These are phyloP conservation scores for Globisporangium parvum DNA, from an alignment of 352 stramenopile species.

Conservation along the genomic window DNA sequence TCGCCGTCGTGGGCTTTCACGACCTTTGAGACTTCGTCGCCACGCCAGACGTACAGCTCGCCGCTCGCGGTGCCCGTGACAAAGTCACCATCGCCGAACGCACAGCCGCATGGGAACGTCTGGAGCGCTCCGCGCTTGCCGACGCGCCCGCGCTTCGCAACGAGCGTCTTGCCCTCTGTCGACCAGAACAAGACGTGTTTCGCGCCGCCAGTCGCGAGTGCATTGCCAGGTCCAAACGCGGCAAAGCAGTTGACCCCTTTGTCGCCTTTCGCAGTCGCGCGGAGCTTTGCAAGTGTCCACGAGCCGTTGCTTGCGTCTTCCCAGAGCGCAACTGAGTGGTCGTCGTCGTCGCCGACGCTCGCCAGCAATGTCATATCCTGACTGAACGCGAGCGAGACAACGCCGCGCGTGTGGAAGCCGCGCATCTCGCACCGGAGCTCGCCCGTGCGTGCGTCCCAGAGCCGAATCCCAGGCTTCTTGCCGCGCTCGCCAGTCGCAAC, in stretches of 20 bases:
- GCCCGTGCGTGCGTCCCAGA: constrained; percentile 83
- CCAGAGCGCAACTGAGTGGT: constrained; percentile 80
- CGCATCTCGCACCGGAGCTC: constrained; percentile 55
- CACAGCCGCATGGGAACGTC: constrained; percentile 37
- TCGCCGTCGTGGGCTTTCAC: constrained; percentile 69
- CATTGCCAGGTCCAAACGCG: constrained; percentile 24
- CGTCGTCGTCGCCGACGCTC: constrained; percentile 75
- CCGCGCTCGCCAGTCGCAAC: constrained; percentile 84
- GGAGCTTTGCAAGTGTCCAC: constrained; percentile 46
- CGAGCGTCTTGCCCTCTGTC: constrained; percentile 45
- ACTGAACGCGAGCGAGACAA: constrained; percentile 68
- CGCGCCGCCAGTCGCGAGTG: constrained; percentile 48
- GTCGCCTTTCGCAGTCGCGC: constrained; percentile 45
- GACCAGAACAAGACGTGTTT: constrained; percentile 74
- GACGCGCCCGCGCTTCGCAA: constrained; percentile 47
- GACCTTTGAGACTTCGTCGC: constrained; percentile 33
- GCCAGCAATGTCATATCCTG: constrained; percentile 45
- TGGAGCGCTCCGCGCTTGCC: constrained; percentile 59
- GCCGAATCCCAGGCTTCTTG: constrained; percentile 60
- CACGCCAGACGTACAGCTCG: constrained; percentile 58
- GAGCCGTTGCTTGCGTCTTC: constrained; percentile 56
- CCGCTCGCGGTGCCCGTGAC: constrained; percentile 45
- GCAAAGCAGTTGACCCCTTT: constrained; percentile 53
- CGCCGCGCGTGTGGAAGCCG: constrained; percentile 60
- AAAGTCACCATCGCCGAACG: constrained; percentile 34